Conservation (phyloP, 805 yeast species). For the Helenozyma rhizophorensis region DNA sequence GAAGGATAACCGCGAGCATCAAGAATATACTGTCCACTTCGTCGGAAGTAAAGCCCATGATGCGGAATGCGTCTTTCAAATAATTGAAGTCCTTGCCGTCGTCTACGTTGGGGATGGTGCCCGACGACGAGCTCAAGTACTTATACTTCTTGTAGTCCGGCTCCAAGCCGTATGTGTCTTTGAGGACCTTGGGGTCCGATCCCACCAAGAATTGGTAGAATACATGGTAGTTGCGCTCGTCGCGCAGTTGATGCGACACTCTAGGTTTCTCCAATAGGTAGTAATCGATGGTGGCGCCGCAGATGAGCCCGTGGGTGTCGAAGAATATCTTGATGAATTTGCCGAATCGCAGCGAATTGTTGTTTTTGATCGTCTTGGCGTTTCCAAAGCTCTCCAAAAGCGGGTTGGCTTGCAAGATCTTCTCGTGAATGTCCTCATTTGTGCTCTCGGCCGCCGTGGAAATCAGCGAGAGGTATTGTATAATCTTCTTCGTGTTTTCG, state of each 20-base stretch:
- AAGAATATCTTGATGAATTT: constrained; percentile 89
- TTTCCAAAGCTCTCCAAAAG: constrained; percentile 95
- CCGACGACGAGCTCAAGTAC: constrained; percentile 49
- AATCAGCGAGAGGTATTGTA: constrained; percentile 83
- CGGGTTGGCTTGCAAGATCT: constrained; percentile 91
- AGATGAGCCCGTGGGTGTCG: constrained; percentile 54
- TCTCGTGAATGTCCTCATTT: constrained; percentile 64
- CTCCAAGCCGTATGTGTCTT: constrained; percentile 38
- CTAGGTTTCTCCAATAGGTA: constrained; percentile 91
- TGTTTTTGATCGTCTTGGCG: constrained; percentile 90
- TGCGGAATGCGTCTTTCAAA: constrained; percentile 62
- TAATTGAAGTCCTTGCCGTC: constrained; percentile 65
- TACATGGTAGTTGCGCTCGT: constrained; percentile 90
- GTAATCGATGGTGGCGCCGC: constrained; percentile 93
- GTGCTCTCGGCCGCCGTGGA: constrained; percentile 32
- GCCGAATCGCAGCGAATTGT: constrained; percentile 95
- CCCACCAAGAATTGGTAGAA: constrained; percentile 86
- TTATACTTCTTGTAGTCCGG: constrained; percentile 44
- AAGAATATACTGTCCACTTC: constrained; percentile 60
- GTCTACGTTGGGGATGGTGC: constrained; percentile 65
- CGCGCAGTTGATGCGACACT: constrained; percentile 67
- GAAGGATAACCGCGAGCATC: constrained; percentile 71
- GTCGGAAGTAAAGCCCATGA: constrained; percentile 60
- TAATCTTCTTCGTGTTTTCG: constrained; percentile 91
- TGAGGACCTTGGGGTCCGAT: constrained; percentile 43